Evolutionary conservation across 2,329 filamentous ascomycete genomes (phyloP).

Genomic region (Sarocladium brachiariae): DNA sequence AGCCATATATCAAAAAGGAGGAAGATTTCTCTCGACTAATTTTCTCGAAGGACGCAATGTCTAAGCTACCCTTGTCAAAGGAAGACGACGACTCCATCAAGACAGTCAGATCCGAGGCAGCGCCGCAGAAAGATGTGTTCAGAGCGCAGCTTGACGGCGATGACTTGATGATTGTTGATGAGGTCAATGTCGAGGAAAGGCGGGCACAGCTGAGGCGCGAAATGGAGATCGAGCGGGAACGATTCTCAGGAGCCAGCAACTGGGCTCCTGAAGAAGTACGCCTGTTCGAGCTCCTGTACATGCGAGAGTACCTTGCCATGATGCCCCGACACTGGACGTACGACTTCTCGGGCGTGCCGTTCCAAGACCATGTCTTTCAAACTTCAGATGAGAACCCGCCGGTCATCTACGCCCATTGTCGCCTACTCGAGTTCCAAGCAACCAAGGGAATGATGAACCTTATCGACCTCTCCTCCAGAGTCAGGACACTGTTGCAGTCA

Average conservation of each 20-base stretch:
- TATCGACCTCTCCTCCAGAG: constrained; percentile 31
- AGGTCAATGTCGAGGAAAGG: not conserved
- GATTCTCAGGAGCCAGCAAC: constrained; percentile 35
- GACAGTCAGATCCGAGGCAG: not conserved
- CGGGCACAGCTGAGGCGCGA: not conserved
- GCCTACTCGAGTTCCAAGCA: constrained; percentile 26
- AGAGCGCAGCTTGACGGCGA: constrained; percentile 1
- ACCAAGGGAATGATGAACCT: constrained; percentile 16
- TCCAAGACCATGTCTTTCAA: constrained; percentile 29
- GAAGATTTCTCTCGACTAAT: no score
- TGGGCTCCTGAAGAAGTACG: constrained; percentile 46
- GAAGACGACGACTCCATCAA: not conserved
- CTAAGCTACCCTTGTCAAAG: not conserved
- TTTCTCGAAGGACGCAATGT: not conserved
- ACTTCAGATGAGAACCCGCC: constrained; percentile 24
- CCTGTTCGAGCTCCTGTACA: constrained; percentile 35
- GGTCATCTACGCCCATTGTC: constrained; percentile 30
- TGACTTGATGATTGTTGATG: constrained; percentile 1
- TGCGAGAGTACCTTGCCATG: constrained; percentile 33
- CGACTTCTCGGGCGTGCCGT: constrained; percentile 33
- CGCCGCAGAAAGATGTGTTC: not conserved
- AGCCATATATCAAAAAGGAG: not conserved
- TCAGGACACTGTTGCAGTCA: constrained; percentile 29
- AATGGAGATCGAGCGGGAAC: constrained; percentile 36
- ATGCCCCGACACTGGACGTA: constrained; percentile 33